Percentiles rank a stretch among this genome's conserved stretches.
Conservation (phyloP, 73 alveolate species). For the Stentor roeselii region DNA sequence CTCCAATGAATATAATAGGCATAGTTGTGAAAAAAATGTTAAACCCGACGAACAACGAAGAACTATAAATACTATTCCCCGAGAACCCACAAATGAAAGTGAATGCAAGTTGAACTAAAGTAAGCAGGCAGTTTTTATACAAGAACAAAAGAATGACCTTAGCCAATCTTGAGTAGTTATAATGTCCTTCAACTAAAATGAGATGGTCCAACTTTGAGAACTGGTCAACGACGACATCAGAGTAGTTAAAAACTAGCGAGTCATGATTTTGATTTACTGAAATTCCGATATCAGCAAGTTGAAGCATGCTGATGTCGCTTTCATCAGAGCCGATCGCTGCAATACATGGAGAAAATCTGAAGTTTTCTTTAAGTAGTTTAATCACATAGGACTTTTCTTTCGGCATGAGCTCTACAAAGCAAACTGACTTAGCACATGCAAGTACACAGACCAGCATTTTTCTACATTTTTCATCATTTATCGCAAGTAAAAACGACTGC, state of each 20-base stretch:
- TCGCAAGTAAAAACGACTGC: neutral
- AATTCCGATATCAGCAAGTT: slow-evolving; percentile 32
- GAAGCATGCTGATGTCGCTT: slow-evolving; percentile 55
- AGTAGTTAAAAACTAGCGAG: slow-evolving; percentile 50
- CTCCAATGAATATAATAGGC: slow-evolving; percentile 82
- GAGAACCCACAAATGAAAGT: slow-evolving; percentile 84
- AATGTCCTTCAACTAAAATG: slow-evolving; percentile 91
- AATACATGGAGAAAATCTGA: slow-evolving; percentile 29
- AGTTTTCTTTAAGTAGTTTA: slow-evolving; percentile 52
- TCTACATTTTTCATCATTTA: neutral
- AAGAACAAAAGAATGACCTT: slow-evolving; percentile 67
- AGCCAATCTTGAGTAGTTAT: slow-evolving; percentile 69
- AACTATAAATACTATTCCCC: slow-evolving; percentile 83
- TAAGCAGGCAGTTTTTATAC: slow-evolving; percentile 73
- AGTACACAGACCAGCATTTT: slow-evolving; percentile 19
- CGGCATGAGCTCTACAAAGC: slow-evolving; percentile 41
- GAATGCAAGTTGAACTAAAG: slow-evolving; percentile 62
- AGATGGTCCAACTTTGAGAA: slow-evolving; percentile 73
- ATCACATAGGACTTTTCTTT: slow-evolving; percentile 72
- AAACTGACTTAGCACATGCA: neutral
- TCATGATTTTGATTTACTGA: slow-evolving; percentile 50
- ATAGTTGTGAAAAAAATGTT: slow-evolving; percentile 85
- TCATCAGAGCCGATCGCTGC: slow-evolving; percentile 87
- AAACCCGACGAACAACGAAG: slow-evolving; percentile 77
- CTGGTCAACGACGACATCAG: slow-evolving; percentile 80